Percentiles rank a stretch among this genome's conserved stretches.
Conservation (phyloP, 352 stramenopile genomes). For the Phytophthora hybrid region DNA sequence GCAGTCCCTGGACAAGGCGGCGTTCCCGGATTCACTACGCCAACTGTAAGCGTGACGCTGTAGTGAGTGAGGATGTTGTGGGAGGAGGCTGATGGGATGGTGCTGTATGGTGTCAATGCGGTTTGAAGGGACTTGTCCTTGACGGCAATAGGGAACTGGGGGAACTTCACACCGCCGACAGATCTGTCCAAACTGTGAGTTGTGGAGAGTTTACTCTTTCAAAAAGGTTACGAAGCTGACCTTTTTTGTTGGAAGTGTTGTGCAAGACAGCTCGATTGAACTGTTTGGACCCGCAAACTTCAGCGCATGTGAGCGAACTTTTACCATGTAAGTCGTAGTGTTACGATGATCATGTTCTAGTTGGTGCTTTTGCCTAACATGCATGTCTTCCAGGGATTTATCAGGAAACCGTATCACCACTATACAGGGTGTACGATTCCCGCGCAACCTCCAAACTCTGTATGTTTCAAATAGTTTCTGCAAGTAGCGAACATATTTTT, state of each 20-base stretch:
- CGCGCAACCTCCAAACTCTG: slow-evolving; percentile 35
- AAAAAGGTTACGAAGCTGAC: not conserved
- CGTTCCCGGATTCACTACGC: slow-evolving; percentile 31
- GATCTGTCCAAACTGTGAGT: slow-evolving; percentile 45
- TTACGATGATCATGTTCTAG: not conserved
- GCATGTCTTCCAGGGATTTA: slow-evolving; percentile 31
- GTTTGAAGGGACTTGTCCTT: slow-evolving; percentile 38
- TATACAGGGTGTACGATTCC: slow-evolving; percentile 42
- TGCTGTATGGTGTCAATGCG: not conserved
- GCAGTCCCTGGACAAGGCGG: slow-evolving; percentile 13
- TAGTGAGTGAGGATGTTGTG: not conserved
- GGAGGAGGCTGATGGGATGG: not conserved
- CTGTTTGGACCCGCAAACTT: slow-evolving; percentile 36
- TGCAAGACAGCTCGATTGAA: slow-evolving; percentile 30
- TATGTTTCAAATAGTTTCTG: slow-evolving; percentile 9
- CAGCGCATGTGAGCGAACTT: slow-evolving; percentile 35
- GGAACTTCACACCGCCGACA: slow-evolving; percentile 34
- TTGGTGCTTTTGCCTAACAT: not conserved
- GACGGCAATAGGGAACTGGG: slow-evolving; percentile 27
- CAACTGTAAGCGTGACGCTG: slow-evolving; percentile 20
- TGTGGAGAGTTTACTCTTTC: not conserved
- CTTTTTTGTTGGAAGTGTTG: slow-evolving; percentile 19
- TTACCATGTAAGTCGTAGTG: slow-evolving; percentile 33
- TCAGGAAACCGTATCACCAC: slow-evolving; percentile 34
- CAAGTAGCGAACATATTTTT: not conserved